Percentiles rank a stretch among this genome's conserved stretches.
These are phyloP conservation scores for Zangia roseola DNA, from an alignment of 768 basidiomycete genomes.

Conservation along the genomic window DNA sequence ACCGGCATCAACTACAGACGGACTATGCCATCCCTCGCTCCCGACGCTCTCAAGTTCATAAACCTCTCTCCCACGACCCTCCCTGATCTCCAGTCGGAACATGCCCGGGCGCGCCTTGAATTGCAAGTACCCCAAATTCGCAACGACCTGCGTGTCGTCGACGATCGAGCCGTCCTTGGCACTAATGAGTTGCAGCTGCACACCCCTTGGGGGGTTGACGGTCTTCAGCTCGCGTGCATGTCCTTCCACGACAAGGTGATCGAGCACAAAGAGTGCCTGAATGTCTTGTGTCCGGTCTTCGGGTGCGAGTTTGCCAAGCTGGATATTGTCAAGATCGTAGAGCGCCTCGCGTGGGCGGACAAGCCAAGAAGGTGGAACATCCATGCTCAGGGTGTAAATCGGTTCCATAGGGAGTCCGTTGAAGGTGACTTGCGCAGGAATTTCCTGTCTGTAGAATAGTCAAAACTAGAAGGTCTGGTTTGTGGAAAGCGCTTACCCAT, in stretches of 20 bases:
- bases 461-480: background rate
- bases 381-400: conserved; percentile 93
- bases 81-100: conserved; percentile 77
- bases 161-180: conserved; percentile 42
- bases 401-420: conserved; percentile 75
- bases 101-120: conserved; percentile 93
- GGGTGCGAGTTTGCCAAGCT: conserved; percentile 63
- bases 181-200: conserved; percentile 80
- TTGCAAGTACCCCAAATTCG: conserved; percentile 94
- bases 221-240: conserved; percentile 78
- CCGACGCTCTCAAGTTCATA: conserved; percentile 85
- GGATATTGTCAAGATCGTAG: conserved; percentile 96
- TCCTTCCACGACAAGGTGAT: conserved; percentile 91
- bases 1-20: conserved; percentile 63
- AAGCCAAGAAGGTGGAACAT: conserved; percentile 89
- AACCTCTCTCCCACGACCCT: conserved; percentile 77
- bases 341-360: conserved; percentile 85
- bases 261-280: conserved; percentile 81
- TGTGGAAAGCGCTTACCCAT: conserved; percentile 48
- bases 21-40: conserved; percentile 86
- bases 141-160: conserved; percentile 90
- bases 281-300: conserved; percentile 54
- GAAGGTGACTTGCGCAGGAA: conserved; percentile 61
- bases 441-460: conserved; percentile 49
- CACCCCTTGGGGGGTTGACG: conserved; percentile 77